Conservation (phyloP, 2,329 filamentous ascomycete genomes). For the Polychaeton citri region DNA sequence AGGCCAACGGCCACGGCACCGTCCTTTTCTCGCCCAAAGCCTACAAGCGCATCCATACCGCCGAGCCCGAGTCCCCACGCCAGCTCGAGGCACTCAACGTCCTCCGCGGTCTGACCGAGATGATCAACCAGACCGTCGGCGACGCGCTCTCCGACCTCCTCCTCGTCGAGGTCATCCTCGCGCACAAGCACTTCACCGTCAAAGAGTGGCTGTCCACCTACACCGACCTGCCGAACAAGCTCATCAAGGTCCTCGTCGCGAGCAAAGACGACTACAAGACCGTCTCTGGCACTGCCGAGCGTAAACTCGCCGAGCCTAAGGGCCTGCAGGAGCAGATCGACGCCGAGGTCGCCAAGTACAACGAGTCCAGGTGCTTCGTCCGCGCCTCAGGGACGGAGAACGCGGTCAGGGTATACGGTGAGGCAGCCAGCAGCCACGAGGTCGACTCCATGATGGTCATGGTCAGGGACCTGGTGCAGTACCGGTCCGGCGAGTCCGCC, state of each 20-base stretch:
- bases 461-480: constrained; percentile 31
- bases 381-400: constrained; percentile 92
- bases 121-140: constrained; percentile 97
- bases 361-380: constrained; percentile 77
- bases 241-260: constrained; percentile 82
- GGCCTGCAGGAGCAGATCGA: constrained; percentile 81
- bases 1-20: constrained; percentile 95
- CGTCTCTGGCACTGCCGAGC: constrained; percentile 65
- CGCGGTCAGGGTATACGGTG: constrained; percentile 88
- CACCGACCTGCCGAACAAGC: constrained; percentile 82
- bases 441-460: constrained; percentile 81
- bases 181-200: constrained; percentile 83
- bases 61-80: constrained; percentile 76
- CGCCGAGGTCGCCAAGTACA: constrained; percentile 76
- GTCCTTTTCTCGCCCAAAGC: constrained; percentile 85
- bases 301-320: constrained; percentile 64
- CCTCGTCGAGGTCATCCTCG: constrained; percentile 87
- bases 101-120: constrained; percentile 66
- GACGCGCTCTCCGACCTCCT: constrained; percentile 94
- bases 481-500: background rate
- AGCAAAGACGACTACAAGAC: constrained; percentile 84
- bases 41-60: constrained; percentile 61
- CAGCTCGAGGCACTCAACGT: constrained; percentile 82
- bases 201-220: constrained; percentile 86
- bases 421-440: constrained; percentile 78